phyloP scores from a whole-genome alignment of 805 yeast species.

The Lachancea quebecensis region DNA sequence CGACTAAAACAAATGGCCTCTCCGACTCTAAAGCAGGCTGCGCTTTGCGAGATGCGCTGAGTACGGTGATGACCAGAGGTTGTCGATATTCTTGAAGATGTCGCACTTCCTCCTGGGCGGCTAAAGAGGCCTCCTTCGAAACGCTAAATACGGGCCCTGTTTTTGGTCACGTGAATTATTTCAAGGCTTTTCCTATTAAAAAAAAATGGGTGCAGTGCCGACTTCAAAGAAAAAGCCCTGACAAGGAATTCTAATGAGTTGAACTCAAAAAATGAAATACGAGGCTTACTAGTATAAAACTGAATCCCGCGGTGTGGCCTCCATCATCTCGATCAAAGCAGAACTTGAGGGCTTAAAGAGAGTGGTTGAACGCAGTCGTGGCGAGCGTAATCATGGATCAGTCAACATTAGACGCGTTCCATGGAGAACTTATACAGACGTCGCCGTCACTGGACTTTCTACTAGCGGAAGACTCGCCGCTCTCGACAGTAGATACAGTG shows the following conservation, averaged over 20 bases:
- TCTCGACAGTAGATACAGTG: constrained; percentile 5
- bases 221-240: background rate
- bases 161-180: background rate
- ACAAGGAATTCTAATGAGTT: constrained; percentile 5
- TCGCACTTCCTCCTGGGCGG: too few relatives aligned
- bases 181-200: background rate
- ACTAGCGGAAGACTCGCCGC: constrained; percentile 5
- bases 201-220: constrained; percentile 8
- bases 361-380: background rate
- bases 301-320: too few relatives aligned
- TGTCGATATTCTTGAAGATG: too few relatives aligned
- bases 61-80: too few relatives aligned
- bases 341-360: background rate
- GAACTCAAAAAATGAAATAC: constrained; percentile 13
- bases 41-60: too few relatives aligned
- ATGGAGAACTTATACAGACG: constrained; percentile 1
- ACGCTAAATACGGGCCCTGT: background rate
- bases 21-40: too few relatives aligned
- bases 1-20: too few relatives aligned
- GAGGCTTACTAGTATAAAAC: too few relatives aligned
- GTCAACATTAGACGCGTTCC: constrained; percentile 9
- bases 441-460: constrained; percentile 9
- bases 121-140: too few relatives aligned
- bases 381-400: constrained; percentile 5
- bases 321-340: constrained; percentile 1